Percentiles rank a stretch among this genome's conserved stretches.
phyloP scores from a whole-genome alignment of 1,139 yeast genomes.

The Schwanniomyces etchellsii region DNA sequence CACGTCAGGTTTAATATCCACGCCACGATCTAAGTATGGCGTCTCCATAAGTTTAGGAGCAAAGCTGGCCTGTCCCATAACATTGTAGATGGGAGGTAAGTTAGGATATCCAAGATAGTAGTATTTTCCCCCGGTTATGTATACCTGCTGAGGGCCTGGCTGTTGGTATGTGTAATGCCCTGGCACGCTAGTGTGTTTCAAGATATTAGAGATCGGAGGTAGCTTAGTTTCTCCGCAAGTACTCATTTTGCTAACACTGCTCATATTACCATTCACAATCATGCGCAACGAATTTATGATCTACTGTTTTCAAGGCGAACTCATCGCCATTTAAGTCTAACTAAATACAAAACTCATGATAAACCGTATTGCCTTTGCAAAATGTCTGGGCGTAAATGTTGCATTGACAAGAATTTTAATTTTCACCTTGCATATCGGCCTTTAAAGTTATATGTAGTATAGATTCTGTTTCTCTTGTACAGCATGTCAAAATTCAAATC shows the following conservation, averaged over 20 bases:
- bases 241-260: too few relatives aligned
- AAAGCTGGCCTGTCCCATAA: not conserved
- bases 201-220: not conserved
- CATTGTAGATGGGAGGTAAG: not conserved
- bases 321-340: too few relatives aligned
- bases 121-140: not conserved
- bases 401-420: conserved; percentile 1
- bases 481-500: too few relatives aligned
- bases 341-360: too few relatives aligned
- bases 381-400: conserved; percentile 1
- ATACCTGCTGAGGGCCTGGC: not conserved
- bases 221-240: not conserved
- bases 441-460: too few relatives aligned
- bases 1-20: not conserved
- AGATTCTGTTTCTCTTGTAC: too few relatives aligned
- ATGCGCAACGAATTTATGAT: too few relatives aligned
- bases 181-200: not conserved
- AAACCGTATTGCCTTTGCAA: too few relatives aligned
- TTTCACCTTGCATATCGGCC: too few relatives aligned
- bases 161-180: not conserved
- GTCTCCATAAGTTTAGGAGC: conserved; percentile 1
- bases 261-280: too few relatives aligned
- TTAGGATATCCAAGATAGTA: not conserved
- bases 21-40: not conserved
- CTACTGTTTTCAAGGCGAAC: too few relatives aligned